A percentile compares a stretch with the other conserved stretches of the same genome.
phyloP scores from a whole-genome alignment of 495 filamentous ascomycete species.

The Rhypophila decipiens region DNA sequence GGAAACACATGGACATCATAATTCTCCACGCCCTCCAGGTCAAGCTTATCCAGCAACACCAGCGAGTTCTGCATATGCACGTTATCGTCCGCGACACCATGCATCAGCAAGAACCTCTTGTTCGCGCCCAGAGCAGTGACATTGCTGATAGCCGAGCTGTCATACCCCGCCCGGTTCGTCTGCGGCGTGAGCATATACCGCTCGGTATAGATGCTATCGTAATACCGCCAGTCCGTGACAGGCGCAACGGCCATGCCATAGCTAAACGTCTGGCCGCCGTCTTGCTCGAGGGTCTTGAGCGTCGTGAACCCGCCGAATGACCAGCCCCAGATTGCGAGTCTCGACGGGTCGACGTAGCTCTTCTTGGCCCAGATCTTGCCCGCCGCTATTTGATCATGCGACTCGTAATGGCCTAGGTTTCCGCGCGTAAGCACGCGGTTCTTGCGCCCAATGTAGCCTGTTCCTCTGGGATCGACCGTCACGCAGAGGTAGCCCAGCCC shows the following conservation, averaged over 20 bases:
- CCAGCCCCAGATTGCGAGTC: slow-evolving; percentile 97
- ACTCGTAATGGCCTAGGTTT: slow-evolving; percentile 79
- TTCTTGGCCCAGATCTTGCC: slow-evolving; percentile 81
- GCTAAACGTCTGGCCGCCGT: slow-evolving; percentile 81
- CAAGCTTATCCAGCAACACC: slow-evolving; percentile 77
- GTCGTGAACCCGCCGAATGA: slow-evolving; percentile 96
- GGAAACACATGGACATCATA: slow-evolving; percentile 96
- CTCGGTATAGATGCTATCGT: slow-evolving; percentile 94
- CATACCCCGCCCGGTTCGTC: slow-evolving; percentile 71
- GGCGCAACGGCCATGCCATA: slow-evolving; percentile 98
- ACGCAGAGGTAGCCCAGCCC: slow-evolving; percentile 90
- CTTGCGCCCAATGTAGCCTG: slow-evolving; percentile 81
- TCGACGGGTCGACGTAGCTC: slow-evolving; percentile 71
- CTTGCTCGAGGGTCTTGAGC: slow-evolving; percentile 88
- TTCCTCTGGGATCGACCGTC: slow-evolving; percentile 89
- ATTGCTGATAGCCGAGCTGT: slow-evolving; percentile 66
- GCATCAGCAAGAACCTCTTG: slow-evolving; percentile 87
- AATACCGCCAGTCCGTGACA: slow-evolving; percentile 94
- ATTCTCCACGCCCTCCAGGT: slow-evolving; percentile 79
- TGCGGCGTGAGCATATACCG: slow-evolving; percentile 93
- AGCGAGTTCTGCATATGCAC: slow-evolving; percentile 94
- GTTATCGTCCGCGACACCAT: slow-evolving; percentile 92
- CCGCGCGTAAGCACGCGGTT: slow-evolving; percentile 75
- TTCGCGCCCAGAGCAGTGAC: slow-evolving; percentile 61
- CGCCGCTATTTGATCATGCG: slow-evolving; percentile 83